These are phyloP conservation scores for Nakataea oryzae DNA, from an alignment of 2,329 filamentous ascomycete genomes.

Conservation along the genomic window DNA sequence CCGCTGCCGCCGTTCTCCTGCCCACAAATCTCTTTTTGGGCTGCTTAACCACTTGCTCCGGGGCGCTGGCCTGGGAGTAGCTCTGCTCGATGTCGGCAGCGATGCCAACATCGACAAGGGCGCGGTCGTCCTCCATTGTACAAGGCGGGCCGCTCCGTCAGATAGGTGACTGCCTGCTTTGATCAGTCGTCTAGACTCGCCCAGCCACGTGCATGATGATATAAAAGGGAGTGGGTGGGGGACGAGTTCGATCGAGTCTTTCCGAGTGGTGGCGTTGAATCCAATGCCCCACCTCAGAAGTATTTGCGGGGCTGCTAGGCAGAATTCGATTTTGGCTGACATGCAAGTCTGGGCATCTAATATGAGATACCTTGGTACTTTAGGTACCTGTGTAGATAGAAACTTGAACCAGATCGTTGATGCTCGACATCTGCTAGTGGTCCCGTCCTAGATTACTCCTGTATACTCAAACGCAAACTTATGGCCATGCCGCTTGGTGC, in stretches of 20 bases:
- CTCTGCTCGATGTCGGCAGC: constrained; percentile 49
- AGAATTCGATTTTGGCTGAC: not conserved
- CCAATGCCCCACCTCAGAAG: not conserved
- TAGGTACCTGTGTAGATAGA: too few relatives aligned
- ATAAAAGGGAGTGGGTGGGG: not conserved
- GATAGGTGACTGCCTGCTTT: not conserved
- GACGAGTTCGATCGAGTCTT: constrained; percentile 1
- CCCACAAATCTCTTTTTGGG: constrained; percentile 92
- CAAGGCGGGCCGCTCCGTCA: not conserved
- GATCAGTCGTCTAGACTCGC: not conserved
- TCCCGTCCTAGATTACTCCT: too few relatives aligned
- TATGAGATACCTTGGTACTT: too few relatives aligned
- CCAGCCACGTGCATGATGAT: not conserved
- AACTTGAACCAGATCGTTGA: too few relatives aligned
- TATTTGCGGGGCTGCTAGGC: not conserved
- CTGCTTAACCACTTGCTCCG: constrained; percentile 36
- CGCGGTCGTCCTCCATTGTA: constrained; percentile 67
- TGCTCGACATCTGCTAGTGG: too few relatives aligned
- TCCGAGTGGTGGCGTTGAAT: not conserved
- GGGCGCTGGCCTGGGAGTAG: not conserved
- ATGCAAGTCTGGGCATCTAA: too few relatives aligned
- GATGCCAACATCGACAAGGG: constrained; percentile 58
- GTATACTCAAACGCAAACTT: too few relatives aligned
- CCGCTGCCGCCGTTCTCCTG: constrained; percentile 59
- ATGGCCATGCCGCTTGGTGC: too few relatives aligned